Evolutionary conservation across 352 stramenopile species (phyloP), one percentile per base, ranked within the genome.

Genomic region (Globisporangium paroecandrum): DNA sequence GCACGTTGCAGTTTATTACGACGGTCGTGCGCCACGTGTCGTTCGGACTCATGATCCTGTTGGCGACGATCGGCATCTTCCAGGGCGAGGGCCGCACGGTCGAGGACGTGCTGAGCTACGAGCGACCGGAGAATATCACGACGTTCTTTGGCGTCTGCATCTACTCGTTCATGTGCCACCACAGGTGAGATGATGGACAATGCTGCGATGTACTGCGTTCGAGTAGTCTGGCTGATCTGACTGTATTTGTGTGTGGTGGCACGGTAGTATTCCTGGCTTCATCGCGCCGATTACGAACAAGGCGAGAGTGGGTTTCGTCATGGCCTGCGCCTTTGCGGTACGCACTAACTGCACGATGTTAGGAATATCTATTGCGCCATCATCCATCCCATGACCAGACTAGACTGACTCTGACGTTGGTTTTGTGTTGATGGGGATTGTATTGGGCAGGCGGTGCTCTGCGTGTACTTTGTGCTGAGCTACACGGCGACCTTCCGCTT

Each of bases 161-260:
- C 65, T 96, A 96, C 70, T 94, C 88, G 38, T 96, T 96, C 81
- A 96, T 96, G 88, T 96, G 88, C 69, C 88, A 96, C 66, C 88
- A 96, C 79, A 95, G 86, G 86, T 94, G 72, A 13, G 32, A 18
- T 10, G 8, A 43, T 59, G 54, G 27, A 9, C 41, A 49, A 41
- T 41, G 8, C 29, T 58, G 38, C 13, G 38, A 18, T 46, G 38
- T 46, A 46, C 12, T 46, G 38, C 15, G 38, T 49, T 18, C 13
- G 13, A 49, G 15, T 49, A 9, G 13, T 49, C 13, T n/a, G 18
- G 43, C 43, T 51, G 9, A 51, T 49, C 8, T 38, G 32, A 65
- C 8, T 60, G 15, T 61, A 18, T 69, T n/a, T 58, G 12, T 59
- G 25, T 36, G 46, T 51, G 2, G 34, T 56, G 3, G 32, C 18